These are phyloP conservation scores for Erigeron canadensis DNA, from an alignment of 129 eudicot genomes.

Conservation along the genomic window DNA sequence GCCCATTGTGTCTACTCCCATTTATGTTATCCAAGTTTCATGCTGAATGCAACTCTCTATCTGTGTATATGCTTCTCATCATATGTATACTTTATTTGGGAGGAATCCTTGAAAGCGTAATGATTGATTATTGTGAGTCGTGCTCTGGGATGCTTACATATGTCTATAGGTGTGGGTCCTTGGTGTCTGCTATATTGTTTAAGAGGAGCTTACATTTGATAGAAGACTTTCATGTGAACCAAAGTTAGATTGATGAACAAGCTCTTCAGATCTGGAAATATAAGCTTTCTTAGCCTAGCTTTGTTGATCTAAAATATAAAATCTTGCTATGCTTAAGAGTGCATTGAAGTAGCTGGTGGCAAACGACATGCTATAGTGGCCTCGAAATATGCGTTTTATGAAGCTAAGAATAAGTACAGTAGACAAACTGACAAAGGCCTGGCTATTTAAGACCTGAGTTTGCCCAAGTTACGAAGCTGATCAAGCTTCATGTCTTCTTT, in stretches of 20 bases:
- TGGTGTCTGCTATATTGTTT: too few relatives aligned
- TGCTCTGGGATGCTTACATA: not conserved
- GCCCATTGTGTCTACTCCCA: not conserved
- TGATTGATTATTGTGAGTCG: too few relatives aligned
- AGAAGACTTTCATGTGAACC: not conserved
- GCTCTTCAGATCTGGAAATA: too few relatives aligned
- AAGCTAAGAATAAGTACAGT: not conserved
- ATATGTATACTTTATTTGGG: not conserved
- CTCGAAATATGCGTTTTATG: not conserved
- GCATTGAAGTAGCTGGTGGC: too few relatives aligned
- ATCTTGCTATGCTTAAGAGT: too few relatives aligned
- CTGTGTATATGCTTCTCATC: not conserved
- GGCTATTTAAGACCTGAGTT: not conserved
- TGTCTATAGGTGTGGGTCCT: too few relatives aligned
- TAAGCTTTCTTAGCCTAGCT: too few relatives aligned
- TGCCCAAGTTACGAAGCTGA: not conserved
- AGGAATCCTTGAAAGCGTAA: too few relatives aligned
- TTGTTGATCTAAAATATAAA: too few relatives aligned
- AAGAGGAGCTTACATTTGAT: too few relatives aligned
- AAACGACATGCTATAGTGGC: not conserved
- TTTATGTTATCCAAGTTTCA: not conserved
- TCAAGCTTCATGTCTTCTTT: conserved; percentile 10
- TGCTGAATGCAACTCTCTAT: not conserved
- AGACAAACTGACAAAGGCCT: not conserved
- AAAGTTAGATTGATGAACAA: too few relatives aligned